Evolutionary conservation across 805 yeast genomes (phyloP).

Genomic region (Wickerhamiella alocasiicola): DNA sequence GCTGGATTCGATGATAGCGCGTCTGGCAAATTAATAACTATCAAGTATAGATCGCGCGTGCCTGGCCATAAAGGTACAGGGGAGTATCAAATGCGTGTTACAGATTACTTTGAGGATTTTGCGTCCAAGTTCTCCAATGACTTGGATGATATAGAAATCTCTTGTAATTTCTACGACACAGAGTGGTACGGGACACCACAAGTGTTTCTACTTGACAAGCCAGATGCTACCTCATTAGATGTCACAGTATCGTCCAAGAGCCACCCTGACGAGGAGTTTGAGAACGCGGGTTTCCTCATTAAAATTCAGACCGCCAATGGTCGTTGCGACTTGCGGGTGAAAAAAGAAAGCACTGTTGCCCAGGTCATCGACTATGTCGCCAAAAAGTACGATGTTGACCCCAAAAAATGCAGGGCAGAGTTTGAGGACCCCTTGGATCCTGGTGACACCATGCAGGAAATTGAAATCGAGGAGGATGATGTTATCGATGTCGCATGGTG

Average conservation of each 20-base stretch:
- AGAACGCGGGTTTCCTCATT: background rate
- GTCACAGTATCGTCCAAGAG: background rate
- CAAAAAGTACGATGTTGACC: background rate
- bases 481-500: slow-evolving; percentile 5
- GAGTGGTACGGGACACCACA: slow-evolving; percentile 10
- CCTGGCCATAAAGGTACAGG: slow-evolving; percentile 1
- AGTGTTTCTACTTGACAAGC: slow-evolving; percentile 1
- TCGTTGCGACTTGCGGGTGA: background rate
- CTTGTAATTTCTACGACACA: background rate
- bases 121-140: background rate
- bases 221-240: background rate
- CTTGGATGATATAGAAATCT: slow-evolving; percentile 3
- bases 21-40: background rate
- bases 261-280: background rate
- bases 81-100: background rate
- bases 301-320: slow-evolving; percentile 3
- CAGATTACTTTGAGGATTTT: slow-evolving; percentile 6
- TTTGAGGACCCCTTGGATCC: slow-evolving; percentile 5
- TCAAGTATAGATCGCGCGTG: background rate
- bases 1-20: no score
- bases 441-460: slow-evolving; percentile 1
- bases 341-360: background rate
- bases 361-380: slow-evolving; percentile 2
- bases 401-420: background rate
- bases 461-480: slow-evolving; percentile 10